phyloP scores from a whole-genome alignment of 306 rosid genomes.

The Vigna nakashimae region DNA sequence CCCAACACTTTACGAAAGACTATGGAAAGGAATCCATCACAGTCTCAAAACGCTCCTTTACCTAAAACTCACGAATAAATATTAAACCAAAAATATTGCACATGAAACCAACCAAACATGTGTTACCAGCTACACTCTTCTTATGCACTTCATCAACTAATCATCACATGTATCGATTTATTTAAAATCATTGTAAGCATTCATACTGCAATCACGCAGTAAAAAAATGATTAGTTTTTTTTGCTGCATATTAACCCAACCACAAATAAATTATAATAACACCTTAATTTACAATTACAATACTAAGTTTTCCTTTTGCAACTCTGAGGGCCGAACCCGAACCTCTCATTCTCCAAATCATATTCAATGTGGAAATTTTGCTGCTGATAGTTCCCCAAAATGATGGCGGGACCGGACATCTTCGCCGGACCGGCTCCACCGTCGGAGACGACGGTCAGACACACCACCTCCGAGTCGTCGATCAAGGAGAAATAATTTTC shows the following conservation, averaged over 20 bases:
- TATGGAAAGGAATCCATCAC: conserved; percentile 39
- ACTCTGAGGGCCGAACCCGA: conserved; percentile 67
- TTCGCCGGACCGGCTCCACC: conserved; percentile 26
- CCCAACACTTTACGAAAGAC: conserved; percentile 29
- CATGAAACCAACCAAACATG: neutral
- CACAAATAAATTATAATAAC: neutral
- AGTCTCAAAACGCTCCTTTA: conserved; percentile 15
- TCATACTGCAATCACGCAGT: neutral
- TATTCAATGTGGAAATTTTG: conserved; percentile 76
- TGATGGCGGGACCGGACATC: conserved; percentile 70
- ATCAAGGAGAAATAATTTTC: conserved; percentile 68
- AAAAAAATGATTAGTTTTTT: neutral
- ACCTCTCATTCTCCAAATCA: conserved; percentile 69
- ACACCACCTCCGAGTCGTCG: conserved; percentile 48
- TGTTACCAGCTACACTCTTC: neutral
- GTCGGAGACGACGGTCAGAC: conserved; percentile 69
- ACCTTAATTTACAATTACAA: neutral
- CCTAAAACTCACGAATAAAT: neutral
- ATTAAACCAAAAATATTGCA: neutral
- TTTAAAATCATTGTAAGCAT: neutral
- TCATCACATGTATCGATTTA: neutral
- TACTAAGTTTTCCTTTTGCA: conserved; percentile 49
- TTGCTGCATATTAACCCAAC: conserved; percentile 6
- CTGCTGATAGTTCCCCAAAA: conserved; percentile 85
- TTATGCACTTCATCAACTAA: neutral